These are phyloP conservation scores for Solanum peruvianum DNA, from an alignment of 257 asterid genomes.

Conservation along the genomic window DNA sequence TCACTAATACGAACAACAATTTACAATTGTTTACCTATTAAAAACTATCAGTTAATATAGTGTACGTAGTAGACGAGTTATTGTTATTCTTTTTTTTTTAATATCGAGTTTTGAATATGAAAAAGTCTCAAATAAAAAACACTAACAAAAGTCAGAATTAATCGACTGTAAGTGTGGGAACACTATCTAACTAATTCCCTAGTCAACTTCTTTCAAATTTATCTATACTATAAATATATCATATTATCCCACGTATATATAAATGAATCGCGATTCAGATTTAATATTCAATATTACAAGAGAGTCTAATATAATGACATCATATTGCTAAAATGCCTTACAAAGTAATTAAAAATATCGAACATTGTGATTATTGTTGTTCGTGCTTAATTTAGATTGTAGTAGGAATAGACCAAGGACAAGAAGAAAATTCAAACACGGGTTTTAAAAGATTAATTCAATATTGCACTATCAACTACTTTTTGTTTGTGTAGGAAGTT, in stretches of 20 bases:
- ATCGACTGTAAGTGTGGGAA: too few species aligned
- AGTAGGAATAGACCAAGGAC: background rate
- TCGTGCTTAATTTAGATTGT: background rate
- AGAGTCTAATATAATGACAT: background rate
- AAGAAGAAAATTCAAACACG: background rate
- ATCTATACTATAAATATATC: background rate
- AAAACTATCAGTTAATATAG: background rate
- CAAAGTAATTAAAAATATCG: background rate
- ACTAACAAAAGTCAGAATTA: too few species aligned
- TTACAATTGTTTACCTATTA: background rate
- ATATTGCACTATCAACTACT: background rate
- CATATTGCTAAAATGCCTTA: background rate
- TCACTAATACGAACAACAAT: background rate
- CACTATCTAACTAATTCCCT: background rate
- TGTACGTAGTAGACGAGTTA: too few species aligned
- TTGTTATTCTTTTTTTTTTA: too few species aligned
- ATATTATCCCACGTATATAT: background rate
- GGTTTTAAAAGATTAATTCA: background rate
- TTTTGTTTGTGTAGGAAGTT: background rate
- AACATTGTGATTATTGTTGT: background rate
- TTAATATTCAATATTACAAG: background rate
- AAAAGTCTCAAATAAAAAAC: too few species aligned
- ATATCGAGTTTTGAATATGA: too few species aligned
- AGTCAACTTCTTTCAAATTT: background rate
- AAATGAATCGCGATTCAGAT: background rate